A percentile compares a stretch with the other conserved stretches of the same genome.
Evolutionary conservation across 495 filamentous ascomycete species (phyloP).

Genomic region (Penicillium crystallinum): DNA sequence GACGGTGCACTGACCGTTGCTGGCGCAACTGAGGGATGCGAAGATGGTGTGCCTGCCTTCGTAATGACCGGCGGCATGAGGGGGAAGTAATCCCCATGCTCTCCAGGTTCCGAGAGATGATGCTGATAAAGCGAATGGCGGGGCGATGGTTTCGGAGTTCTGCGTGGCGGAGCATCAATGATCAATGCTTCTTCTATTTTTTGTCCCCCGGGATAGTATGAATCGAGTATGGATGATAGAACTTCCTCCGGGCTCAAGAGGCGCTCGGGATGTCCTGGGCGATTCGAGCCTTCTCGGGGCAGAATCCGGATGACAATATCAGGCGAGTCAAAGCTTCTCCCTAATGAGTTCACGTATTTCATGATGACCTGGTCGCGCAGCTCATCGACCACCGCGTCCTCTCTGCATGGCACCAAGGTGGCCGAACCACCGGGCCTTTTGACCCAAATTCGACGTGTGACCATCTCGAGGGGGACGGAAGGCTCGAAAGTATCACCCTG

Average conservation of each 20-base stretch:
- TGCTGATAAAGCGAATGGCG: conserved; percentile 53
- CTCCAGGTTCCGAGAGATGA: conserved; percentile 57
- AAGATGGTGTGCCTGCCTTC: conserved; percentile 33
- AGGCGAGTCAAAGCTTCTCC: conserved; percentile 80
- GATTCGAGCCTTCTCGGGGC: conserved; percentile 42
- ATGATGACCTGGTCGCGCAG: conserved; percentile 85
- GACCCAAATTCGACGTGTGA: conserved; percentile 88
- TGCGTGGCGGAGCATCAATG: conserved; percentile 77
- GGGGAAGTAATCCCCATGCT: conserved; percentile 85
- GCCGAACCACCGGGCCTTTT: conserved; percentile 77
- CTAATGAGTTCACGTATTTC: conserved; percentile 91
- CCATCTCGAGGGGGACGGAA: conserved; percentile 29
- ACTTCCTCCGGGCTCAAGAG: conserved; percentile 79
- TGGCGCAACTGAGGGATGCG: conserved; percentile 36
- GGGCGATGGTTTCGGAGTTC: conserved; percentile 82
- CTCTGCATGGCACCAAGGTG: conserved; percentile 76
- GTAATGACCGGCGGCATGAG: conserved; percentile 67
- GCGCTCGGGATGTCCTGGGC: conserved; percentile 55
- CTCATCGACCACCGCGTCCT: conserved; percentile 92
- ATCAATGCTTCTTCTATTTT: conserved; percentile 83
- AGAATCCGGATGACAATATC: conserved; percentile 70
- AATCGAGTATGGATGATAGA: conserved; percentile 71
- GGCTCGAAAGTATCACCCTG: conserved; percentile 15
- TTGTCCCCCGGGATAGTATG: conserved; percentile 85
- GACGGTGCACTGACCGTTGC: conserved; percentile 38